Evolutionary conservation across 768 basidiomycete species (phyloP), one percentile per base, ranked within the genome.

Genomic region (Hortiboletus flavorubellus): DNA sequence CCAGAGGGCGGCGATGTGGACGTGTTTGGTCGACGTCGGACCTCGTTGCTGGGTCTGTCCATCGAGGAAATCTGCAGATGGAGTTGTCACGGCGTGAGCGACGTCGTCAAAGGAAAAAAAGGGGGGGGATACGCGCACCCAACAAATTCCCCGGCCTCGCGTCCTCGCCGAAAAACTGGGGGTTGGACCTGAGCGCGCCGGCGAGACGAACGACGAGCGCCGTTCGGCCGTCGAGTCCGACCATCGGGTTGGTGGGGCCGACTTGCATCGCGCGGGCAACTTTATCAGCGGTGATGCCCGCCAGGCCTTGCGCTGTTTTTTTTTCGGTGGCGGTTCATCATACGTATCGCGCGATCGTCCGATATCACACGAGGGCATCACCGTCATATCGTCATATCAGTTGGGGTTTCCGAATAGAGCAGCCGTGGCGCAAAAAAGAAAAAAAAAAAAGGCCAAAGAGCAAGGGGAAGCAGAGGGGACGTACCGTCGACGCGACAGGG

Each of bases 191-290:
- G 54, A 98, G 80, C 0, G 94, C 94, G 34, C 76, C 74, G 43
- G 82, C 81, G 41, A 98, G 83, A 57, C 83, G 86, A 61, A 79
- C 76, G 16, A 98, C 80, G 5, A 98, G 80, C 0, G 82, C 77
- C 0, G 93, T 78, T 34, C 96, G 86, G 2, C 96, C 96, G 57
- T 93, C 86, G 18, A 98, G 78, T 7, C 94, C 96, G 16, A 91
- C 85, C 85, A 98, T 90, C 0, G 91, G 88, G 67, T 98, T 98
- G 0, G 76, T 58, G 2, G 80, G 74, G 47, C 71, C 78, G 29
- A 93, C 93, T 71, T 98, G 96, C 80, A 98, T 85, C 3, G 83
- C 87, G 37, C 74, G 60, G 6, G 85, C 80, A 26, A 88, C 78
- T 43, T 75, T 76, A 45, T 84, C 78, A 2, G 78, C 67, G 0